phyloP scores from a whole-genome alignment of 805 yeast species.

The Nakazawaea holstii region DNA sequence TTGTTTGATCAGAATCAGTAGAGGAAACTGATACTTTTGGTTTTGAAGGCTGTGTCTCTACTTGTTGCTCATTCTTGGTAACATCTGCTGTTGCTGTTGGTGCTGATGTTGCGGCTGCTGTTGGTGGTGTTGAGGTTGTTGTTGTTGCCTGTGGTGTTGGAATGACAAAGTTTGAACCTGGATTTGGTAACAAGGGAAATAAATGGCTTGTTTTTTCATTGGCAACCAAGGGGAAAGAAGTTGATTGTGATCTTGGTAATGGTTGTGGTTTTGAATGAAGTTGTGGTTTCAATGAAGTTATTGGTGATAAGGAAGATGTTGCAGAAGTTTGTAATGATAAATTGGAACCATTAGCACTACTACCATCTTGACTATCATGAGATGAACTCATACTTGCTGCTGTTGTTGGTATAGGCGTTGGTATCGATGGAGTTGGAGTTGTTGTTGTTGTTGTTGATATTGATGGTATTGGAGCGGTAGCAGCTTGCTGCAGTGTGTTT shows the following conservation, averaged over 20 bases:
- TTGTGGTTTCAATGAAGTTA: no score
- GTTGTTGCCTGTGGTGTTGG: background rate
- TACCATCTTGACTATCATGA: no score
- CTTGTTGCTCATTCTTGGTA: background rate
- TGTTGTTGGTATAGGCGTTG: background rate
- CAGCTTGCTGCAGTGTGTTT: background rate
- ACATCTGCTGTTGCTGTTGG: background rate
- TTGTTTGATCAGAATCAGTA: background rate
- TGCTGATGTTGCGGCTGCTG: background rate
- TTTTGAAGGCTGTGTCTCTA: background rate
- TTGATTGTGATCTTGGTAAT: background rate
- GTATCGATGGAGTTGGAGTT: background rate
- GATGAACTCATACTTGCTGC: background rate
- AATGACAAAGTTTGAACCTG: background rate
- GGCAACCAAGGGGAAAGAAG: slow-evolving; percentile 2
- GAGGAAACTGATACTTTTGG: background rate
- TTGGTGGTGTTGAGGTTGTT: background rate
- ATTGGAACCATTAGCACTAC: no score
- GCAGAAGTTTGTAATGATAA: no score
- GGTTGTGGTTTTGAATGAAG: no score
- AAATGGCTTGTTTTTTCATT: background rate
- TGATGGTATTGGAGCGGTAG: background rate
- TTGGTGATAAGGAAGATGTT: no score
- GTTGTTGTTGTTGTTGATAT: background rate
- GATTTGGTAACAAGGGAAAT: slow-evolving; percentile 1